Evolutionary conservation across 345 rosid genomes (phyloP), one percentile per base, ranked within the genome.

Genomic region (Aquilaria malaccensis): DNA sequence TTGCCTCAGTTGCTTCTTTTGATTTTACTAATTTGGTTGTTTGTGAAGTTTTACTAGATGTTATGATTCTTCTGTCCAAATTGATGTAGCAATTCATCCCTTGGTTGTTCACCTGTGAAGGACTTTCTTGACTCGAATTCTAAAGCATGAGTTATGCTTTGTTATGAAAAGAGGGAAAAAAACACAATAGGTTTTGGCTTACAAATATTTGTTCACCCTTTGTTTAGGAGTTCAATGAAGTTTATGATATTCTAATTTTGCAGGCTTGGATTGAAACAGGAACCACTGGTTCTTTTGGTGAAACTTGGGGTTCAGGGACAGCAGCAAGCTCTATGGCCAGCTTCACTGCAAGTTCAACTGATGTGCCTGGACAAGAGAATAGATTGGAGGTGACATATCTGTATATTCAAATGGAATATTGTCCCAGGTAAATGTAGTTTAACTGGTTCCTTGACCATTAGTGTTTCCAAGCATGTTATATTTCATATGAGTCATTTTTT

Each of bases 241-340:
- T 45, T 71, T 78, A 51, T 65, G 67, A 64, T 70, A 59, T 61
- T 66, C 66, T 66, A 29, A 70, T 54, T 52, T 75, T 76, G 65
- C 83, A 86, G 98, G 97, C 98, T 58, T 93, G 98, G 98, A 77
- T 81, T 68, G 97, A 93, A 85, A 85, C 94, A 54, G 97, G 98
- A 76, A 80, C 83, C 79, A 52, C 73, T 72, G 89, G 70, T 80
- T 78, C 84, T 65, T 72, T 57, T 72, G 88, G 76, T 60, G 97
- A 83, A 48, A 75, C 67, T 49, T 83, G 80, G 88, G 96, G 87
- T 80, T 89, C 97, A 65, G 74, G 71, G 63, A 87, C 90, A 72
- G 84, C 88, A 11, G 80, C 85, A 59, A 89, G 91, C 77, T 79
- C 89, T 63, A 67, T 82, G 33, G 76, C 85, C 68, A 80, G 91